Conservation (phyloP, 2,329 filamentous ascomycete genomes). For the Podosphaera xanthii region DNA sequence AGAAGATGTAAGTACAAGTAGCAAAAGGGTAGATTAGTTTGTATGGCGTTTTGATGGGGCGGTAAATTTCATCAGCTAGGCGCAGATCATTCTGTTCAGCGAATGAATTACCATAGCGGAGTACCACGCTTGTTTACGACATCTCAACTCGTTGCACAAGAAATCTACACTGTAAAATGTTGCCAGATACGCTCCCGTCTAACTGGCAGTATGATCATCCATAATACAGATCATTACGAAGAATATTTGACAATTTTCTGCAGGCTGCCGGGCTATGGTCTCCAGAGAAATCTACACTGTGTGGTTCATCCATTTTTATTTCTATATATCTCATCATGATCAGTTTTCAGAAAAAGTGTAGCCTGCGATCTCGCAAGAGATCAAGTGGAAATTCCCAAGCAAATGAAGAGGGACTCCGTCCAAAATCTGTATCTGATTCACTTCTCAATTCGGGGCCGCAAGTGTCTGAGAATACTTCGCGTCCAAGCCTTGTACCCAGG, state of each 20-base stretch:
- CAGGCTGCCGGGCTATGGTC: not conserved
- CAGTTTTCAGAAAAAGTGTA: not conserved
- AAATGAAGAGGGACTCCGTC: not conserved
- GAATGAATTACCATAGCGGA: too few relatives aligned
- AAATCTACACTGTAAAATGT: not conserved
- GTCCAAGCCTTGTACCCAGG: slow-evolving; percentile 5
- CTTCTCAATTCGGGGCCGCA: not conserved
- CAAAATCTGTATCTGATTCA: not conserved
- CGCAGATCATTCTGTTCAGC: too few relatives aligned
- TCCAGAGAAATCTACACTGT: not conserved
- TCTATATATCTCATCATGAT: not conserved
- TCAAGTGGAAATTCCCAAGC: not conserved
- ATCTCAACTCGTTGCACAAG: too few relatives aligned
- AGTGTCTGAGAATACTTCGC: not conserved
- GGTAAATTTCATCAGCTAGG: too few relatives aligned
- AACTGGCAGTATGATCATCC: not conserved
- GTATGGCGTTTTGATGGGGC: too few relatives aligned
- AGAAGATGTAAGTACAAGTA: too few relatives aligned
- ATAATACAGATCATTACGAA: not conserved
- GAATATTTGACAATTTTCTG: not conserved
- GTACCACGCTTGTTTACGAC: too few relatives aligned
- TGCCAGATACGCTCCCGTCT: not conserved
- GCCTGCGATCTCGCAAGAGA: not conserved
- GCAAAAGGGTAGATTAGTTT: too few relatives aligned
- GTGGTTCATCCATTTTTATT: not conserved